phyloP scores from a whole-genome alignment of 306 rosid genomes.

The Gastrolobium bilobum region DNA sequence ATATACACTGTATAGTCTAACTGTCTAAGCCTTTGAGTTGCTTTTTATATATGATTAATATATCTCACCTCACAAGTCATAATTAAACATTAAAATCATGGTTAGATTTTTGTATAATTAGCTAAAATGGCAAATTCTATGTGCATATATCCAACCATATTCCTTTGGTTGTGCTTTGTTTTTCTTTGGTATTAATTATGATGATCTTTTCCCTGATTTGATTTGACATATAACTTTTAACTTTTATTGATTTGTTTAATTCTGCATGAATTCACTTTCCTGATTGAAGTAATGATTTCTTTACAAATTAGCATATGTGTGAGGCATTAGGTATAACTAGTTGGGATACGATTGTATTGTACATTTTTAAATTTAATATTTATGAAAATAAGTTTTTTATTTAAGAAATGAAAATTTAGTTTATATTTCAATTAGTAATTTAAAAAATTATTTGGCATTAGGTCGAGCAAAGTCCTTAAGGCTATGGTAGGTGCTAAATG shows the following conservation, averaged over 20 bases:
- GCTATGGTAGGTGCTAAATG: background rate
- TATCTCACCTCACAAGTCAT: background rate
- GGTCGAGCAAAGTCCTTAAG: background rate
- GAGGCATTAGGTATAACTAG: background rate
- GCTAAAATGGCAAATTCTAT: background rate
- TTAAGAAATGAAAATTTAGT: too few relatives aligned
- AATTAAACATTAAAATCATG: background rate
- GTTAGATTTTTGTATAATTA: background rate
- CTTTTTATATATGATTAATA: background rate
- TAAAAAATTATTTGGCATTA: background rate
- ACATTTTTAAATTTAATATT: too few relatives aligned
- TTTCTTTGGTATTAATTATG: conserved; percentile 16
- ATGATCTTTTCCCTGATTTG: background rate
- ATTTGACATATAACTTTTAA: conserved; percentile 23
- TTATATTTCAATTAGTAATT: too few relatives aligned
- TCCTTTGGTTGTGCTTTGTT: background rate
- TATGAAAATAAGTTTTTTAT: too few relatives aligned
- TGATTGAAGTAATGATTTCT: conserved; percentile 42
- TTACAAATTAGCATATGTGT: background rate
- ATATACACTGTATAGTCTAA: too few relatives aligned
- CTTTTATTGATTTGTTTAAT: background rate
- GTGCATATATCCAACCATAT: background rate
- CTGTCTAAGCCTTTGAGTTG: background rate
- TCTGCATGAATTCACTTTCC: conserved; percentile 26
- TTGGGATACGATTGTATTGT: background rate